Evolutionary conservation across 768 basidiomycete genomes (phyloP).

Genomic region (Tulasnella sp.): DNA sequence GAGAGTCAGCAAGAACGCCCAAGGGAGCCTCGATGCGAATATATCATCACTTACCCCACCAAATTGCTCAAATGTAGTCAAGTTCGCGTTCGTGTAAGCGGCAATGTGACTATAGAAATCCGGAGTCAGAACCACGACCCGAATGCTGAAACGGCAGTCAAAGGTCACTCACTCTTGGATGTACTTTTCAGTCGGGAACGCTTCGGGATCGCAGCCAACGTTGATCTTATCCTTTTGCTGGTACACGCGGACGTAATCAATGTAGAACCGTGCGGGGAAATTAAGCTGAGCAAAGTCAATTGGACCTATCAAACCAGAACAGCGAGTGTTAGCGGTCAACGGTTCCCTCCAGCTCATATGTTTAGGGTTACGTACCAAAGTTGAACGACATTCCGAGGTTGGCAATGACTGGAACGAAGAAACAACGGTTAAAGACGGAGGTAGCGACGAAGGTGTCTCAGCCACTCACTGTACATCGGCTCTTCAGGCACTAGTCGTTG

Average conservation of each 20-base stretch:
- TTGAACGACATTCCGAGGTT: constrained; percentile 82
- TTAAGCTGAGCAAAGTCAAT: constrained; percentile 62
- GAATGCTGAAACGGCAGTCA: neutral
- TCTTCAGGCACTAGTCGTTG: constrained; percentile 72
- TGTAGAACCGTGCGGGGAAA: constrained; percentile 68
- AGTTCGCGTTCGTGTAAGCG: constrained; percentile 36
- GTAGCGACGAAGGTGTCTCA: neutral
- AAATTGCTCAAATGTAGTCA: constrained; percentile 27
- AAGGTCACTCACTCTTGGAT: constrained; percentile 55
- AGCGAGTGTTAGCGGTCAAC: neutral
- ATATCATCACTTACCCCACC: neutral
- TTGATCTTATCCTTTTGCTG: constrained; percentile 66
- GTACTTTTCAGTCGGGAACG: constrained; percentile 76
- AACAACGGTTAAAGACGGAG: neutral
- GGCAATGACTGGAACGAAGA: constrained; percentile 48
- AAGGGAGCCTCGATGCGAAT: no score
- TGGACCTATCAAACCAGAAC: constrained; percentile 54
- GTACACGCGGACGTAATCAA: constrained; percentile 91
- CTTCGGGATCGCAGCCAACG: constrained; percentile 76
- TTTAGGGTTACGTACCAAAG: constrained; percentile 68
- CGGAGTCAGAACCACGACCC: neutral
- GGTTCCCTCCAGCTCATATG: neutral
- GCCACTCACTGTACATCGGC: constrained; percentile 51
- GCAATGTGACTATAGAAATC: constrained; percentile 6
- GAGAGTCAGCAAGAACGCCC: neutral